Conservation (phyloP, 2,329 filamentous ascomycete genomes). For the Colletotrichum eleusines region DNA sequence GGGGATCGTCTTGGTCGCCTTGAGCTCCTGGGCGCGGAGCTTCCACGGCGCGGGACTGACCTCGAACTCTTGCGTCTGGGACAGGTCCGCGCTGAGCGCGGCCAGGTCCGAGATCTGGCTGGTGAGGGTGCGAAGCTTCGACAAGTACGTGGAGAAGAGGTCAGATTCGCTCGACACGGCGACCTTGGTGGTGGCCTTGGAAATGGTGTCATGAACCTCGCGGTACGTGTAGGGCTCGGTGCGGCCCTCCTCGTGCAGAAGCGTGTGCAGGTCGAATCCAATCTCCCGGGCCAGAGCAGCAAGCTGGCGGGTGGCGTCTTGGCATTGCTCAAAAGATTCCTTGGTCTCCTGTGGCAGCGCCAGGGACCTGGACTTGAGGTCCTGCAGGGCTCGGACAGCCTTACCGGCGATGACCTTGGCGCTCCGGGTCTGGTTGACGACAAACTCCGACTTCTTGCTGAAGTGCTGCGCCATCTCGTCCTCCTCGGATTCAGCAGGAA, state of each 20-base stretch:
- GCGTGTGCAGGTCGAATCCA: constrained; percentile 72
- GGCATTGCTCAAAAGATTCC: constrained; percentile 77
- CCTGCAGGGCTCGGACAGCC: constrained; percentile 79
- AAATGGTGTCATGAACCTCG: constrained; percentile 75
- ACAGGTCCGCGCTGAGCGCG: constrained; percentile 76
- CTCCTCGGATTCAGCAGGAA: constrained; percentile 68
- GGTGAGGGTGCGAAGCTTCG: constrained; percentile 74
- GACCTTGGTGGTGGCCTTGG: constrained; percentile 64
- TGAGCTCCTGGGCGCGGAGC: constrained; percentile 83
- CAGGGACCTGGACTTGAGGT: constrained; percentile 80
- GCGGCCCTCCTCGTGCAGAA: constrained; percentile 80
- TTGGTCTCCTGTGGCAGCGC: constrained; percentile 77
- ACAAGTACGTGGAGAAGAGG: constrained; percentile 75
- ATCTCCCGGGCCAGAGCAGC: constrained; percentile 75
- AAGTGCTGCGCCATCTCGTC: constrained; percentile 77
- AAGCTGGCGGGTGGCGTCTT: constrained; percentile 73
- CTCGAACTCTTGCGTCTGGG: constrained; percentile 84
- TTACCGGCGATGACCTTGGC: constrained; percentile 87
- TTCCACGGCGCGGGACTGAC: constrained; percentile 83
- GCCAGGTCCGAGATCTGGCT: constrained; percentile 77
- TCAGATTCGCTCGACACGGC: constrained; percentile 73
- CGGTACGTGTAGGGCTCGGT: constrained; percentile 73
- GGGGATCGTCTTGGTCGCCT: constrained; percentile 82
- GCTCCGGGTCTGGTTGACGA: constrained; percentile 82
- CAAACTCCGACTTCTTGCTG: constrained; percentile 75